Evolutionary conservation across 176 grass and related monocot species (phyloP).

Genomic region (Microstegium vimineum): DNA sequence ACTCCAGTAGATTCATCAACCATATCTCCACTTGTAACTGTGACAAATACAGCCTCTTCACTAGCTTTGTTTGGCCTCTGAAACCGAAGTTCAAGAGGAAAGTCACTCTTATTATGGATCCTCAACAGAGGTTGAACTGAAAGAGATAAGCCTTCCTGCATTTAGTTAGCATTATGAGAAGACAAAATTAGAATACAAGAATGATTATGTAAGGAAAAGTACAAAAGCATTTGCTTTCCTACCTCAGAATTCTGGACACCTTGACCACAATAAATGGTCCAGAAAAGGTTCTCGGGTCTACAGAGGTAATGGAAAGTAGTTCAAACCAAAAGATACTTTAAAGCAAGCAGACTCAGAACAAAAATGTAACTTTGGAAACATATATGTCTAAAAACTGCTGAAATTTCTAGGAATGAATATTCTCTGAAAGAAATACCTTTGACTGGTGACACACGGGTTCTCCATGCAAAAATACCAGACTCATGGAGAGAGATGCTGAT

Average conservation of each 20-base stretch:
- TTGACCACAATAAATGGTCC: slow-evolving; percentile 85
- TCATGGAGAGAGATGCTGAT: slow-evolving; percentile 57
- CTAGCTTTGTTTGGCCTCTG: slow-evolving; percentile 48
- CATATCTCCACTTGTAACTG: slow-evolving; percentile 61
- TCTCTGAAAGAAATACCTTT: slow-evolving; percentile 49
- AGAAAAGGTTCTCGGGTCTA: slow-evolving; percentile 69
- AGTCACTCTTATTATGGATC: slow-evolving; percentile 77
- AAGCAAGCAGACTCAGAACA: not conserved
- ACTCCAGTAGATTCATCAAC: slow-evolving; percentile 74
- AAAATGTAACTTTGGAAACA: not conserved
- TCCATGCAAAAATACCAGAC: slow-evolving; percentile 60
- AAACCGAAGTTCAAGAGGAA: slow-evolving; percentile 68
- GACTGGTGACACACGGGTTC: slow-evolving; percentile 53
- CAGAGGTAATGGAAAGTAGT: slow-evolving; percentile 12
- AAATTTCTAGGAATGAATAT: slow-evolving; percentile 6
- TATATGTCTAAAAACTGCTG: not conserved
- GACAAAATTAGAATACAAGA: slow-evolving; percentile 20
- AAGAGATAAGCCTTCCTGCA: slow-evolving; percentile 78
- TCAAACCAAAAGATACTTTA: not conserved
- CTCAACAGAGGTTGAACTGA: slow-evolving; percentile 70
- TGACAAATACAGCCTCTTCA: slow-evolving; percentile 62
- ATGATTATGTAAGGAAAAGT: slow-evolving; percentile 12
- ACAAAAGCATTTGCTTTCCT: slow-evolving; percentile 20
- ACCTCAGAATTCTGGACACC: slow-evolving; percentile 72
- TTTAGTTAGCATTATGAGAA: slow-evolving; percentile 34